phyloP scores from a whole-genome alignment of 164 flowering plant species.

The Vitis cinerea region DNA sequence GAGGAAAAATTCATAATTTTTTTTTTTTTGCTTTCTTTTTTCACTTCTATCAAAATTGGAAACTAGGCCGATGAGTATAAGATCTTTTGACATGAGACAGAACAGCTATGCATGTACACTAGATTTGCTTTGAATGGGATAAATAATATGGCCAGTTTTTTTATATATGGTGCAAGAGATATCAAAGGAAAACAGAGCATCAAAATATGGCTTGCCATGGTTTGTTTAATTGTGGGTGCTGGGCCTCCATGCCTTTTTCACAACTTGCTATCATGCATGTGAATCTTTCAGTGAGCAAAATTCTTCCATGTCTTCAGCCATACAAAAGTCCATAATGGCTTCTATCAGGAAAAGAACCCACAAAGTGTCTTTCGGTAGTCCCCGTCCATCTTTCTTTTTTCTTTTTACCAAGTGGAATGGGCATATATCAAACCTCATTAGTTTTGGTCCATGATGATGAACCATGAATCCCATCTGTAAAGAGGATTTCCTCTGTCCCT shows the following conservation, averaged over 20 bases:
- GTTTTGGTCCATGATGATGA: slow-evolving; percentile 10
- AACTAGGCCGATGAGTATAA: too few species aligned
- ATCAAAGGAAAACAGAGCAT: too few species aligned
- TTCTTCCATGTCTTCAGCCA: slow-evolving; percentile 29
- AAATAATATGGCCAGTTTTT: too few species aligned
- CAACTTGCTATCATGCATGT: slow-evolving; percentile 33
- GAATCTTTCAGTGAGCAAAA: slow-evolving; percentile 27
- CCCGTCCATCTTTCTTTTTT: not conserved
- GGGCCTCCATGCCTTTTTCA: slow-evolving; percentile 21
- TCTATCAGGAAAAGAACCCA: slow-evolving; percentile 17
- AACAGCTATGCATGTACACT: too few species aligned
- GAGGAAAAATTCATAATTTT: too few species aligned
- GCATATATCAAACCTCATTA: slow-evolving; percentile 7
- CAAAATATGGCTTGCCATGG: too few species aligned
- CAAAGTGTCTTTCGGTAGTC: slow-evolving; percentile 9
- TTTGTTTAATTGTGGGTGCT: not conserved
- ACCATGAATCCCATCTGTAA: slow-evolving; percentile 7
- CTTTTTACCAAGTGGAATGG: not conserved
- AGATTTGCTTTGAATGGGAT: too few species aligned
- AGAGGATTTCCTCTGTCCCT: not conserved
- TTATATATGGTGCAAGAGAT: too few species aligned
- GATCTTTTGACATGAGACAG: too few species aligned
- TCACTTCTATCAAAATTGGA: too few species aligned
- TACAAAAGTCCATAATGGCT: slow-evolving; percentile 34
- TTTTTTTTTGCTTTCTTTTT: too few species aligned